These are phyloP conservation scores for Babesia bovis DNA, from an alignment of 169 alveolate species.

Conservation along the genomic window DNA sequence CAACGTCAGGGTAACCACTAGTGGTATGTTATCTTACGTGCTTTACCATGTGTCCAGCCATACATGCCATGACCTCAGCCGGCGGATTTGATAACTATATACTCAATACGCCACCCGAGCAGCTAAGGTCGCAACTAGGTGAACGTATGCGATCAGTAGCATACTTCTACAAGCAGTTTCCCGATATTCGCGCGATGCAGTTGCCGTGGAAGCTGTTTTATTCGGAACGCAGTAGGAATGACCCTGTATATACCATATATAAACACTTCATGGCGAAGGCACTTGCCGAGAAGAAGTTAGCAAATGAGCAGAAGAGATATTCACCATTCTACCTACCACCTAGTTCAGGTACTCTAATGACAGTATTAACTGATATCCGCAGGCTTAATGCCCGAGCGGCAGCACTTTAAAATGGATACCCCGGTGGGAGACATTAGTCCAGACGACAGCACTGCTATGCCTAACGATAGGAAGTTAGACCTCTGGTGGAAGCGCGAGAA, in stretches of 20 bases:
- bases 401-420: background rate
- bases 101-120: constrained; percentile 85
- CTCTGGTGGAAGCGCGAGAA: constrained; percentile 69
- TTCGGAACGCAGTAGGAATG: constrained; percentile 64
- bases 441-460: constrained; percentile 5
- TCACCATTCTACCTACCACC: constrained; percentile 80
- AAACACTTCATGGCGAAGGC: constrained; percentile 70
- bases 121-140: constrained; percentile 82
- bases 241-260: constrained; percentile 69
- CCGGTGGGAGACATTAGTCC: background rate
- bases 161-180: constrained; percentile 75
- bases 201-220: constrained; percentile 79
- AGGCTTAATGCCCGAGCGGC: constrained; percentile 61
- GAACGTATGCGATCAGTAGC: constrained; percentile 81
- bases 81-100: constrained; percentile 88
- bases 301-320: constrained; percentile 54
- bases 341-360: constrained; percentile 10
- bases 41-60: constrained; percentile 35
- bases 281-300: constrained; percentile 45
- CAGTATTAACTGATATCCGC: background rate
- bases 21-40: constrained; percentile 30
- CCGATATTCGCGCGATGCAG: constrained; percentile 43
- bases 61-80: constrained; percentile 84
- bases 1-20: constrained; percentile 80
- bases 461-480: constrained; percentile 63